Conservation (phyloP, 148 eudicot species). For the Hydrangea macrophylla region DNA sequence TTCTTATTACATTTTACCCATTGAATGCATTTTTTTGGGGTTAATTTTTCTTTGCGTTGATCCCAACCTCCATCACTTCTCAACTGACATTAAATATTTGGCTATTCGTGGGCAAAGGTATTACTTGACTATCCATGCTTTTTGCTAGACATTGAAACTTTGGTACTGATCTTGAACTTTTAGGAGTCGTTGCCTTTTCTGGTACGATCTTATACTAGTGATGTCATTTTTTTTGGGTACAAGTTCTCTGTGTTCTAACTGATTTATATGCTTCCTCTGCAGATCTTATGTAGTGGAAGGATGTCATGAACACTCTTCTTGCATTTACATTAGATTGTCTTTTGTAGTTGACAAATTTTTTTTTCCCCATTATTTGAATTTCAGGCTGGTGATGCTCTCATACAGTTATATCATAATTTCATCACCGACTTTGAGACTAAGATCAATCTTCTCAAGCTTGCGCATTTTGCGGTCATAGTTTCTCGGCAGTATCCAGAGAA, state of each 20-base stretch:
- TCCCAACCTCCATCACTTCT: no score
- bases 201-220: background rate
- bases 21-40: no score
- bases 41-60: no score
- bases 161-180: background rate
- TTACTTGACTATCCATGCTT: no score
- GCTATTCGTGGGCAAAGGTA: no score
- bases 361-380: constrained; percentile 12
- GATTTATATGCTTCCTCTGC: background rate
- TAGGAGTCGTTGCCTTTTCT: background rate
- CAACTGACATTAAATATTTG: no score
- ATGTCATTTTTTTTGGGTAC: background rate
- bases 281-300: background rate
- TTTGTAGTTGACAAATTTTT: background rate
- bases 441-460: constrained; percentile 97
- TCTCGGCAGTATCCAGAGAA: constrained; percentile 81
- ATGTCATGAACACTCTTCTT: background rate
- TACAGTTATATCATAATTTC: constrained; percentile 88
- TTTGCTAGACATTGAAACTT: no score
- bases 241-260: background rate
- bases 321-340: background rate
- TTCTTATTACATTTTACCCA: no score
- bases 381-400: constrained; percentile 93
- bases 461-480: constrained; percentile 91
- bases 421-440: constrained; percentile 94